phyloP scores from a whole-genome alignment of 495 filamentous ascomycete genomes.

The Sabuloglossum arenarium region DNA sequence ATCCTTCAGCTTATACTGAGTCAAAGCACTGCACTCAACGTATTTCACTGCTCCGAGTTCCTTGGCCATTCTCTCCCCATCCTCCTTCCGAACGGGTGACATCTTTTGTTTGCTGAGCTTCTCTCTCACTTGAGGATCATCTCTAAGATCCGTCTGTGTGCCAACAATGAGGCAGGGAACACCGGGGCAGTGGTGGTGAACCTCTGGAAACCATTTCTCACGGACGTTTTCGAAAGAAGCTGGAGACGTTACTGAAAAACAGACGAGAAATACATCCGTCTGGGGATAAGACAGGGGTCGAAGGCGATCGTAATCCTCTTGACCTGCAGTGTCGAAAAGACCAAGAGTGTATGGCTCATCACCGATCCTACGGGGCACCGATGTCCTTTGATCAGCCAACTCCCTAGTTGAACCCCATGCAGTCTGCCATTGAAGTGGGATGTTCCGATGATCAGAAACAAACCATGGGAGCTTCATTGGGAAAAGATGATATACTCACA shows the following conservation, averaged over 20 bases:
- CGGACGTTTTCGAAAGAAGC: constrained; percentile 97
- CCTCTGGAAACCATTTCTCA: constrained; percentile 98
- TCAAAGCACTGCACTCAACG: constrained; percentile 93
- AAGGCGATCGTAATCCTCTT: constrained; percentile 97
- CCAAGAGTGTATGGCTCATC: constrained; percentile 97
- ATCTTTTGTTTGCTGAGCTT: constrained; percentile 93
- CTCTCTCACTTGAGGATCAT: constrained; percentile 70
- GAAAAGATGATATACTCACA: constrained; percentile 40
- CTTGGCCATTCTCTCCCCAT: constrained; percentile 90
- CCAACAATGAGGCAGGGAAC: constrained; percentile 96
- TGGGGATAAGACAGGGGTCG: constrained; percentile 93
- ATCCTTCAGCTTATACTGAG: constrained; percentile 96
- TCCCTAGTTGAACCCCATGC: background rate
- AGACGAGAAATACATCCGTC: constrained; percentile 96
- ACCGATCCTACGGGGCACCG: constrained; percentile 51
- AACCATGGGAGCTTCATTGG: background rate
- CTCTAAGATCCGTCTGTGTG: constrained; percentile 89
- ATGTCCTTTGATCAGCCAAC: background rate
- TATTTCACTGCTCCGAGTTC: constrained; percentile 94
- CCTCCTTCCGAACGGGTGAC: constrained; percentile 72
- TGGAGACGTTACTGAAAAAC: constrained; percentile 97
- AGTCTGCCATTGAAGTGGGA: background rate
- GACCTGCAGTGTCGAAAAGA: constrained; percentile 93
- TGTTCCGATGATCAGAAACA: background rate
- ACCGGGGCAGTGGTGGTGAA: constrained; percentile 94